Evolutionary conservation across 2,329 filamentous ascomycete species (phyloP), one percentile per base, ranked within the genome.

Genomic region (Colletotrichum salicis): DNA sequence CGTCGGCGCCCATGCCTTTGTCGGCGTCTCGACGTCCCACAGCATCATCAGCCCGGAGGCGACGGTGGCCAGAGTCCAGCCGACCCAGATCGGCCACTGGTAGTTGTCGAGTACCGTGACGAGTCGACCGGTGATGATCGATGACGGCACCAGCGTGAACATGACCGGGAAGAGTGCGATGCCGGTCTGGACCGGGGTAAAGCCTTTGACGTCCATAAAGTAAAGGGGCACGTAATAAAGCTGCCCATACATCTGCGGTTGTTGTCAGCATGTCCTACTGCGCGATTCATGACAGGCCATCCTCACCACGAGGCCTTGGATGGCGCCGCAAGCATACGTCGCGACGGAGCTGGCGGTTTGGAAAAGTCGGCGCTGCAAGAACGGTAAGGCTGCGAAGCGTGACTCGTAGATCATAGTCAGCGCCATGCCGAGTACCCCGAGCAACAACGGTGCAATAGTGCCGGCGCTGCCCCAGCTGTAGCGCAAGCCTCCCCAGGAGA

Each of bases 201-300:
- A 76, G 8, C 58, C 56, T 45, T 74, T 73, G 19, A 77, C 72
- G 7, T 73, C 66, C 37, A 73, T 64, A 60, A 76, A 77, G 62
- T 76, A 77, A 5, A 75, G 66, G 1, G 76, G 64, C 19, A 75
- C 24, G 51, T 72, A 74, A 31, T 73, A 75, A 1, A 73, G 35
- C 33, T 70, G 51, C 13, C 63, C 37, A 11, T 70, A 73, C 31
- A 73, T 70, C 64, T 66, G 31, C 15, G 3, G 11, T n/a, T 5
- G 11, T 11, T 37, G 12, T 66, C 37, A 66, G 55, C 29, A 22
- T 11, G 15, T 8, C 22, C n/a, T 31, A n/a, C 27, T 13, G 7
- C 10, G 8, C 13, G 27, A 4, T 13, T n/a, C n/a, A 37, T 4
- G 4, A 5, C 11, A 22, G 12, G 24, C 59, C 3, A 13, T 6